Base-by-base conservation (phyloP, 139 green algal species). In the Desmodesmus armatus region DNA sequence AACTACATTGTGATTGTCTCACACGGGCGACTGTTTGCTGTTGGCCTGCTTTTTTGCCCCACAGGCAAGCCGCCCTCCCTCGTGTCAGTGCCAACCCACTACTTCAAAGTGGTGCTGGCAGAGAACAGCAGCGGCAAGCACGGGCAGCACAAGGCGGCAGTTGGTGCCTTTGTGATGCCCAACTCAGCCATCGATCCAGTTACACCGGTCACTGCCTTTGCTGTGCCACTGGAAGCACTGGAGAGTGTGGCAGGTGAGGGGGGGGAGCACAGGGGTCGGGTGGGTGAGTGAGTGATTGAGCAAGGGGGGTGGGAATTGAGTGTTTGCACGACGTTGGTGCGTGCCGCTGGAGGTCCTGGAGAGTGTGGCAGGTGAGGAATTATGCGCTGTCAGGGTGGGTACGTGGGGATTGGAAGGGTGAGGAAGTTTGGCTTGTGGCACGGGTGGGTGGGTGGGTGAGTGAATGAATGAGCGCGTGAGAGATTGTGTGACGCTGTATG, bases 21-120 rank as follows among this genome's bases (percentile, higher is more conserved):
- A 67, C 17, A 67, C 17, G 58, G 7, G 25, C 31, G 58, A 58
- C 47, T 63, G n/a, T 7, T 25, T 69, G 44, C 43, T 35, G 66
- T 35, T 44, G 27, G n/a, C n/a, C 41, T 62, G 73, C 51, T 85
- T 19, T 35, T 47, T 37, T 43, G 4, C 5, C n/a, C 0, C 88
- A 37, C 90, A 95, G 95, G 95, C 43, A 82, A 91, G 41, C 79
- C 95, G 0, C 96, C 96, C 0, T 78, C 87, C 53, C 78, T 98
- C 27, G 91, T 98, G 71, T 88, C 93, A 0, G 96, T 99, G 1
- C 96, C 96, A 33, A 99, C 96, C 2, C 96, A 99, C 88, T 99
- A 95, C 88, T 99, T 92, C 90, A 99, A 99, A 87, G 78, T 89
- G 40, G 82, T 92, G 44, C 80, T 91, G 6, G 88, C 89, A 5